A percentile compares a stretch with the other conserved stretches of the same genome.
Conservation (phyloP, 73 alveolate genomes). For the Uronychia binucleata region DNA sequence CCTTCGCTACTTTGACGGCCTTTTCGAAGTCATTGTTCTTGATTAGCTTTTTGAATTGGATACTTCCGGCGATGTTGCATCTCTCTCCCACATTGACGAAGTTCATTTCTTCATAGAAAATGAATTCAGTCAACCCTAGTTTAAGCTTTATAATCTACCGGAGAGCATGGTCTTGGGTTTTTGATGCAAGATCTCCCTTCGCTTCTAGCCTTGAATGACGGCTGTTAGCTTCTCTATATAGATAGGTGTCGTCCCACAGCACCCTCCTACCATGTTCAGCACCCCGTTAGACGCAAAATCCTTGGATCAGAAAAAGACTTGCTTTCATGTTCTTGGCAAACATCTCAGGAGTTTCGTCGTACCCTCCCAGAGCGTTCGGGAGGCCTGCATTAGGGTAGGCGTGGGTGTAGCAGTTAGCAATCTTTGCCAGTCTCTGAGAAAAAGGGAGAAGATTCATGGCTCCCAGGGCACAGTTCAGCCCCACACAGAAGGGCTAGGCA, state of each 20-base stretch:
- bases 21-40: constrained; percentile 64
- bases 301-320: too few relatives aligned
- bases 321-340: constrained; percentile 59
- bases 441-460: constrained; percentile 79
- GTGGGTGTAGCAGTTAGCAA: constrained; percentile 68
- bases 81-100: constrained; percentile 89
- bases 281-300: constrained; percentile 66
- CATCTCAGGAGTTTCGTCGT: constrained; percentile 87
- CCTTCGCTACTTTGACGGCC: constrained; percentile 77
- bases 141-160: too few relatives aligned
- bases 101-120: constrained; percentile 45
- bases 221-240: constrained; percentile 61
- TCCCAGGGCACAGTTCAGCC: constrained; percentile 89
- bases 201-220: constrained; percentile 48
- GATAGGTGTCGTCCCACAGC: constrained; percentile 91
- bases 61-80: constrained; percentile 85
- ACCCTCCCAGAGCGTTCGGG: constrained; percentile 93
- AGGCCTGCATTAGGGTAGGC: constrained; percentile 93
- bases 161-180: constrained; percentile 54
- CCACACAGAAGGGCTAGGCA: constrained; percentile 86
- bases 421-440: constrained; percentile 64
- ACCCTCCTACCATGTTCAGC: constrained; percentile 88
- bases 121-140: constrained; percentile 72
- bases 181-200: constrained; percentile 39
- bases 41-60: constrained; percentile 80